Evolutionary conservation across 345 rosid species (phyloP).

Genomic region (Rhodomyrtus tomentosa): DNA sequence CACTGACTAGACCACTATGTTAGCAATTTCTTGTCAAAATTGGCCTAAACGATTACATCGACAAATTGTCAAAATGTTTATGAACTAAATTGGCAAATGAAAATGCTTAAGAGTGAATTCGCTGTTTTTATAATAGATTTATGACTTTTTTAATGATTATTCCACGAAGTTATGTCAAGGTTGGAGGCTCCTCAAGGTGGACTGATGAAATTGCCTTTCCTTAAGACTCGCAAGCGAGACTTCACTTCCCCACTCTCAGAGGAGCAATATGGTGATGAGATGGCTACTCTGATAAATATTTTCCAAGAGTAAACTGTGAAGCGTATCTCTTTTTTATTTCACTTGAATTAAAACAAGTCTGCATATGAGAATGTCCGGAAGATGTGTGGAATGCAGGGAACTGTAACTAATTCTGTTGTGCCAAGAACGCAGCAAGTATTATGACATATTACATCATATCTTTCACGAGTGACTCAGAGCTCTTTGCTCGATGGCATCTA

Average conservation of each 20-base stretch:
- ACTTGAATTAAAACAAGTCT: neutral
- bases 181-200: too few species aligned
- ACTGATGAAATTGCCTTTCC: too few species aligned
- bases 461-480: neutral
- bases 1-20: too few species aligned
- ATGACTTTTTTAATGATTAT: too few species aligned
- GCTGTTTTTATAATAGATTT: too few species aligned
- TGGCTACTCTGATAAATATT: neutral
- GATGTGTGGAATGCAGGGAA: neutral
- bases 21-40: too few species aligned
- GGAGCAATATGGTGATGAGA: neutral
- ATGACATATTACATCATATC: neutral
- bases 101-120: neutral
- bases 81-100: fast-evolving
- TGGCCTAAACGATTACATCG: too few species aligned
- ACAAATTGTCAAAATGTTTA: too few species aligned
- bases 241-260: too few species aligned
- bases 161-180: too few species aligned
- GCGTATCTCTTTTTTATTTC: neutral
- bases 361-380: neutral
- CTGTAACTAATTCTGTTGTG: too few species aligned
- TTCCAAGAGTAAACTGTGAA: neutral
- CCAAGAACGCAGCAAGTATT: neutral
- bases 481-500: neutral
- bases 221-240: too few species aligned